A percentile compares a stretch with the other conserved stretches of the same genome.
Evolutionary conservation across 2,329 filamentous ascomycete genomes (phyloP).

Genomic region (Macroventuria anomochaeta): DNA sequence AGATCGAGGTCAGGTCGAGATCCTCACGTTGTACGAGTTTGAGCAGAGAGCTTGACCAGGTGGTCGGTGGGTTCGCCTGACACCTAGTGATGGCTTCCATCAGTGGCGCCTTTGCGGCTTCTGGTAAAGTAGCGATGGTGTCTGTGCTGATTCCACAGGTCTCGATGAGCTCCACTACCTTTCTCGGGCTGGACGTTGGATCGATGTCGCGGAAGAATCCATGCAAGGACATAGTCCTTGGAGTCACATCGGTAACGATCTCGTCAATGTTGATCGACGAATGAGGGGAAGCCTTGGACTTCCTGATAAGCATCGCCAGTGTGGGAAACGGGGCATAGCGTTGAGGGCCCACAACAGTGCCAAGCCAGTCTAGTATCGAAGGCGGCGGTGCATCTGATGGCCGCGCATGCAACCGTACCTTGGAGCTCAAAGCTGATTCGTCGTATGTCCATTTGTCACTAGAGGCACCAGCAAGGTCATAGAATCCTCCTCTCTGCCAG

Average conservation of each 20-base stretch:
- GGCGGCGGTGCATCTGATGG: constrained; percentile 61
- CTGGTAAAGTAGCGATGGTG: constrained; percentile 82
- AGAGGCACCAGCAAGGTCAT: constrained; percentile 65
- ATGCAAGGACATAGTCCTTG: constrained; percentile 71
- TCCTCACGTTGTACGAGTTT: constrained; percentile 82
- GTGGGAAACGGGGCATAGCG: constrained; percentile 46
- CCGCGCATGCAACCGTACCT: constrained; percentile 35
- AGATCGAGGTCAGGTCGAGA: constrained; percentile 58
- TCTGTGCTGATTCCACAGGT: constrained; percentile 69
- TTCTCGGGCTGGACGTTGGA: constrained; percentile 52
- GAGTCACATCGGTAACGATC: constrained; percentile 42
- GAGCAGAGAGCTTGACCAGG: constrained; percentile 75
- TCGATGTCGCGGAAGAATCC: constrained; percentile 66
- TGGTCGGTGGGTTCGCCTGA: constrained; percentile 79
- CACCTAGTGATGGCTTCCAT: constrained; percentile 85
- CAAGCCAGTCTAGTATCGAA: constrained; percentile 63
- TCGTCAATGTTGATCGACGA: constrained; percentile 48
- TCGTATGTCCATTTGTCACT: constrained; percentile 64
- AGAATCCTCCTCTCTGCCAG: constrained; percentile 60
- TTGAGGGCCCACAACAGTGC: constrained; percentile 39
- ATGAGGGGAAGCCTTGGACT: constrained; percentile 47
- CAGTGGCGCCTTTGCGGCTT: constrained; percentile 79
- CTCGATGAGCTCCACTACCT: constrained; percentile 77
- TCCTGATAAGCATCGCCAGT: constrained; percentile 45
- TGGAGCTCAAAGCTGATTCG: constrained; percentile 50